A percentile compares a stretch with the other conserved stretches of the same genome.
phyloP scores from a whole-genome alignment of 495 filamentous ascomycete species.

The Opeltia flavorubescens region DNA sequence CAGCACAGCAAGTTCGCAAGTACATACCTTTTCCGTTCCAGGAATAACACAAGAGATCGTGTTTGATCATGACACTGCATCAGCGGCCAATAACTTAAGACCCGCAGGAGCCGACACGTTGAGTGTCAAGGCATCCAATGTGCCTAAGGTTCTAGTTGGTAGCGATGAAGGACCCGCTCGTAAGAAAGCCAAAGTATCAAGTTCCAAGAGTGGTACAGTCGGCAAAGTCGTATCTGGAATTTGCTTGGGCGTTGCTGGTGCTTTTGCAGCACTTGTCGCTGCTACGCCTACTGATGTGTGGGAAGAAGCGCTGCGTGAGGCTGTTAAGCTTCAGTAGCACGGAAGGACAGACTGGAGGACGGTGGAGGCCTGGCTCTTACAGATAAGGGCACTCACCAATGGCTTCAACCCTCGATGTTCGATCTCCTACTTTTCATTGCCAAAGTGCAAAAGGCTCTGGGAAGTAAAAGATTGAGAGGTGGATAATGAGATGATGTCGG shows the following conservation, averaged over 20 bases:
- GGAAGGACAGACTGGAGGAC: too few species aligned
- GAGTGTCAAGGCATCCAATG: not conserved
- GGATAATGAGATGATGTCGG: too few species aligned
- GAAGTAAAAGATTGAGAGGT: too few species aligned
- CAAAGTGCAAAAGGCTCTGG: too few species aligned
- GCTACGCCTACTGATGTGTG: constrained; percentile 12
- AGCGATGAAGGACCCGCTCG: constrained; percentile 7
- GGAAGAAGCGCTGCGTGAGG: constrained; percentile 15
- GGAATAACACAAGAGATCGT: not conserved
- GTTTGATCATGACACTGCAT: not conserved
- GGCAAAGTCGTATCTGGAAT: constrained; percentile 13
- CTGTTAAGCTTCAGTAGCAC: not conserved
- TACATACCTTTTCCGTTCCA: not conserved
- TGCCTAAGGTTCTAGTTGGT: not conserved
- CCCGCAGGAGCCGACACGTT: not conserved
- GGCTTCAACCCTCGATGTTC: too few species aligned
- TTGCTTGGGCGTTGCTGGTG: constrained; percentile 10
- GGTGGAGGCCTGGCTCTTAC: too few species aligned
- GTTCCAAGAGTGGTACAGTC: constrained; percentile 6
- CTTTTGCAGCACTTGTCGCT: constrained; percentile 13
- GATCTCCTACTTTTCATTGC: too few species aligned
- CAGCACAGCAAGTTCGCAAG: not conserved
- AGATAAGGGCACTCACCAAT: too few species aligned
- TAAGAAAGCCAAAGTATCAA: constrained; percentile 9
- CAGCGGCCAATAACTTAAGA: not conserved